Conservation (phyloP, 106 monocot species). For the Cymbidium sinense region DNA sequence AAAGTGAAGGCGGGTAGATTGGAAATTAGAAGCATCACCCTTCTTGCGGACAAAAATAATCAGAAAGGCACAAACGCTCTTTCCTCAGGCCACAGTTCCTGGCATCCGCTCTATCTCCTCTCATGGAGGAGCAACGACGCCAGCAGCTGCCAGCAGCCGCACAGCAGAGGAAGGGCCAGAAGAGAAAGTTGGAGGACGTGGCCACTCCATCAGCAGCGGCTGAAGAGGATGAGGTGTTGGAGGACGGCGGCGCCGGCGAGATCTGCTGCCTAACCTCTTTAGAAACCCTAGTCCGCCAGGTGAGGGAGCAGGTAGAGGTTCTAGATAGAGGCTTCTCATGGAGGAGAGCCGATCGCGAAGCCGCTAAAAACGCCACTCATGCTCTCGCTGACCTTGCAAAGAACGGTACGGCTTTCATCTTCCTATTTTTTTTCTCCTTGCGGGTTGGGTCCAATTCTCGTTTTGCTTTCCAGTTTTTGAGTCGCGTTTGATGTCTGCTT, state of each 20-base stretch:
- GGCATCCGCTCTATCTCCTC: not conserved
- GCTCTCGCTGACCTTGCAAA: conserved; percentile 90
- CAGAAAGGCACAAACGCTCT: not conserved
- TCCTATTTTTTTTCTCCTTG: not conserved
- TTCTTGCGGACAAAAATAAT: not conserved
- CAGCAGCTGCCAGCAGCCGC: conserved; percentile 13
- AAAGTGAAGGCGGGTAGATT: not conserved
- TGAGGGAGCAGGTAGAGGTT: conserved; percentile 60
- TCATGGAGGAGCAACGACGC: conserved; percentile 37
- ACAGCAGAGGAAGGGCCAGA: conserved; percentile 58
- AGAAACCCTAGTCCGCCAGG: conserved; percentile 42
- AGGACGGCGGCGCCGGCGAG: conserved; percentile 12
- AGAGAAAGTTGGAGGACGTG: conserved; percentile 64
- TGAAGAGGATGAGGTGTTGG: conserved; percentile 15
- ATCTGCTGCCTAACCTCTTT: conserved; percentile 33
- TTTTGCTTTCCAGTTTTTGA: not conserved
- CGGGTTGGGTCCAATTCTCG: not conserved
- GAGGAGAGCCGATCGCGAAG: conserved; percentile 52
- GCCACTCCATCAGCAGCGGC: conserved; percentile 7
- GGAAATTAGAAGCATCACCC: not conserved
- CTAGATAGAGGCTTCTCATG: conserved; percentile 64
- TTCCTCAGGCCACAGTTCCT: not conserved
- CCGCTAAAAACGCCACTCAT: conserved; percentile 78
- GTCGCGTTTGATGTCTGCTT: not conserved
- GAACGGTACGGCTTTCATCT: conserved; percentile 40